Evolutionary conservation across 2,329 filamentous ascomycete species (phyloP), one percentile per base, ranked within the genome.

Genomic region (Verticillium nonalfalfae): DNA sequence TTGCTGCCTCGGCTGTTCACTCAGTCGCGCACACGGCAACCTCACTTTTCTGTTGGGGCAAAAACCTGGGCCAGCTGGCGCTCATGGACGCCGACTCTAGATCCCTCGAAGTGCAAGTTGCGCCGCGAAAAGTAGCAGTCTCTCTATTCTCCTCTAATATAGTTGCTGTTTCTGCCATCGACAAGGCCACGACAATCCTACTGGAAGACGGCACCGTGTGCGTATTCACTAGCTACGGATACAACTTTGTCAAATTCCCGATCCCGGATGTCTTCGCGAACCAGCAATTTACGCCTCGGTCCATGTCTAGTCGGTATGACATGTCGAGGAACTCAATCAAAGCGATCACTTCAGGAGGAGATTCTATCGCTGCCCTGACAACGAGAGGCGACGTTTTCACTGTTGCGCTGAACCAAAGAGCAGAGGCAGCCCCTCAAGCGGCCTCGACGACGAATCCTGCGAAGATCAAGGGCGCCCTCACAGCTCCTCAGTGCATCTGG

Each of bases 161-260:
- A 59, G 78, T 84, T 33, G 90, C 90, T 72, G 91, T 95, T 0
- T 90, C 91, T 0, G 94, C 93, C 3, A 97, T 96, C 62, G 94
- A 98, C 70, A 89, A 88, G 66, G 95, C 95, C 7, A 97, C 95
- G 0, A 88, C 89, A 1, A 90, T 93, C 64, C 77, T 99, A 34
- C 83, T 99, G 3, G 89, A 93, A 57, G 96, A 93, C 67, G 88
- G 90, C 67, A 92, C 93, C 21, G 92, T 98, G 10, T 96, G 90
- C 81, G 89, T 99, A 0, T 97, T 99, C 68, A 94, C 93, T 1
- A 96, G 96, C 67, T 98, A 96, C 69, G 94, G 94, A 4, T 98
- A 97, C 72, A 92, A 93, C n/a, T 91, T 92, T 65, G 82, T 98
- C 60, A 87, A 86, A 56, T 97, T 98, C 65, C 90, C 92, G 0